Evolutionary conservation across 495 filamentous ascomycete species (phyloP).

Genomic region (Usnea hakonensis): DNA sequence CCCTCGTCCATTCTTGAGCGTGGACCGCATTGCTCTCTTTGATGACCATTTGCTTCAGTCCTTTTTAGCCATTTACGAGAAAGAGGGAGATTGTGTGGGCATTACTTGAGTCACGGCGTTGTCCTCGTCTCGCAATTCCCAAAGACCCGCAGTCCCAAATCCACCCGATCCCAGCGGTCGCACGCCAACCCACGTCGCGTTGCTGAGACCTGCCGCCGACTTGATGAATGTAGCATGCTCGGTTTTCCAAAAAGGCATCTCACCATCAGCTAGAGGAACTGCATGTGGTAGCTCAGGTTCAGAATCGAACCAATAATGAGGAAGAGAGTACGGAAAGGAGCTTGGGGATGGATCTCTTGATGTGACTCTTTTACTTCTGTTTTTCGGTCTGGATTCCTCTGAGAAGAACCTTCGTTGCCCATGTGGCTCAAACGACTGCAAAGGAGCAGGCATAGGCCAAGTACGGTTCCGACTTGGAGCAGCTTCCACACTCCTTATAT

Average conservation of each 20-base stretch:
- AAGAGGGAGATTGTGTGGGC: not conserved
- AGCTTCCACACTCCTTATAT: not conserved
- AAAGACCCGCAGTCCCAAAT: not conserved
- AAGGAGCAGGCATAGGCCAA: not conserved
- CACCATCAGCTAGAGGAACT: not conserved
- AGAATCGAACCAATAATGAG: not conserved
- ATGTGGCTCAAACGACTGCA: not conserved
- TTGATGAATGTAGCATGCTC: not conserved
- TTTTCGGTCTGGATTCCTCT: not conserved
- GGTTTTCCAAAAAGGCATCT: not conserved
- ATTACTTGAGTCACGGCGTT: not conserved
- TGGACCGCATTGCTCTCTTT: not conserved
- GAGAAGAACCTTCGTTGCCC: not conserved
- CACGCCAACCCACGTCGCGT: not conserved
- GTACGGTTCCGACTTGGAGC: not conserved
- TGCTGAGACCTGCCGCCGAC: not conserved
- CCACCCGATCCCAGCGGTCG: not conserved
- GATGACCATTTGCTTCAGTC: not conserved
- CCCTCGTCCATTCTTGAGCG: not conserved
- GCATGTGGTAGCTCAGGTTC: not conserved
- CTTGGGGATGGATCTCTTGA: not conserved
- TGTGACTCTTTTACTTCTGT: not conserved
- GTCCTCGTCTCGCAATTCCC: not conserved
- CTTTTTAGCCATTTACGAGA: not conserved
- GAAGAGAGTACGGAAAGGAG: not conserved